phyloP scores from a whole-genome alignment of 768 basidiomycete genomes.

The Trametes cinnabarina region DNA sequence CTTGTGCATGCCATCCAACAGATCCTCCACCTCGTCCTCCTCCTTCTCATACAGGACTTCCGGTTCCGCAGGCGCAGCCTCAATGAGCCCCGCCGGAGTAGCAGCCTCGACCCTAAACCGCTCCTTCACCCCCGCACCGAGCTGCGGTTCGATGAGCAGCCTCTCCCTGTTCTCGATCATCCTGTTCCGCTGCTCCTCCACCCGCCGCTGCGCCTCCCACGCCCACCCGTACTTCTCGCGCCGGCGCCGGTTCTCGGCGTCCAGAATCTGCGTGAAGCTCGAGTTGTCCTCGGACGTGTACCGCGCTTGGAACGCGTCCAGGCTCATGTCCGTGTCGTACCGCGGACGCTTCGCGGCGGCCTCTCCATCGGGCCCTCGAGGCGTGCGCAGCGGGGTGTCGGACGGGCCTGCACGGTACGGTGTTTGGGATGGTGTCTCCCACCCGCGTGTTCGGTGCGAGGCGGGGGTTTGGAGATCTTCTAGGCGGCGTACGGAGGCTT shows the following conservation, averaged over 20 bases:
- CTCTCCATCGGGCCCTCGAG: conserved; percentile 32
- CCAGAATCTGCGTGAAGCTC: conserved; percentile 89
- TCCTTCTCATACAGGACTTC: conserved; percentile 29
- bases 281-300: conserved; percentile 98
- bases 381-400: conserved; percentile 63
- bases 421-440: conserved; percentile 57
- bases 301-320: conserved; percentile 85
- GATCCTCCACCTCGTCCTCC: conserved; percentile 28
- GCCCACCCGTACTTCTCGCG: conserved; percentile 89
- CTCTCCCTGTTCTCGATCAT: conserved; percentile 68
- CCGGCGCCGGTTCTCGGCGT: conserved; percentile 82
- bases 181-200: conserved; percentile 62
- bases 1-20: conserved; percentile 6
- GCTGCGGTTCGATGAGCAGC: conserved; percentile 68
- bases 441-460: conserved; percentile 31
- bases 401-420: conserved; percentile 58
- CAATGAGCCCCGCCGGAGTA: conserved; percentile 53
- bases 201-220: conserved; percentile 85
- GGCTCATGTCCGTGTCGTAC: conserved; percentile 59
- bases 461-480: conserved; percentile 62
- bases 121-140: conserved; percentile 63
- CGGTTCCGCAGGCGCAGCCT: conserved; percentile 32
- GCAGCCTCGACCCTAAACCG: conserved; percentile 63
- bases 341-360: conserved; percentile 54
- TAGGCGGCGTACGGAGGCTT: conserved; percentile 70